Conservation (phyloP, 352 stramenopile genomes). For the Thalassiosira livingstoniorum region DNA sequence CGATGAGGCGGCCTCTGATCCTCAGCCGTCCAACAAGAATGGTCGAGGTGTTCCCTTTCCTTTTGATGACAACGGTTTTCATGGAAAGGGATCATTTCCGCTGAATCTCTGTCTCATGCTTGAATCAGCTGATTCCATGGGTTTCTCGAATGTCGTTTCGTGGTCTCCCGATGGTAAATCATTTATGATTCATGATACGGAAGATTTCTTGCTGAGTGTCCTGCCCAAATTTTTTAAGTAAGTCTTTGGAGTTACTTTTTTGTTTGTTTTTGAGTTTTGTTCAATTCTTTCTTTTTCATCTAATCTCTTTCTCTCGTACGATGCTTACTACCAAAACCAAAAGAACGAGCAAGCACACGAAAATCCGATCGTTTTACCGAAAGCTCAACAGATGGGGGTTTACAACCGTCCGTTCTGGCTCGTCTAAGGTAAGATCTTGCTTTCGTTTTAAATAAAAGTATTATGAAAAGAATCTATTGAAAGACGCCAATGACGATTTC, state of each 20-base stretch:
- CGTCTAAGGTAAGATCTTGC: neutral
- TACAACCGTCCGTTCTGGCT: neutral
- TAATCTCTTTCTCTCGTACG: neutral
- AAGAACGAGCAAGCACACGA: constrained; percentile 31
- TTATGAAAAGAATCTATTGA: no score
- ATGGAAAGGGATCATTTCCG: constrained; percentile 34
- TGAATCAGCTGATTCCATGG: constrained; percentile 44
- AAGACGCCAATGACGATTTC: neutral
- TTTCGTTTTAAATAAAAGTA: neutral
- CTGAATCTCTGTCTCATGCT: constrained; percentile 58
- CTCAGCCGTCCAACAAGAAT: no score
- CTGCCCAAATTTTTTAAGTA: constrained; percentile 70
- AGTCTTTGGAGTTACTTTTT: constrained; percentile 2
- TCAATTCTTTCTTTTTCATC: neutral
- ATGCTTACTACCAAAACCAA: neutral
- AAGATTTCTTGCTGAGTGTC: constrained; percentile 52
- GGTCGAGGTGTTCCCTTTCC: no score
- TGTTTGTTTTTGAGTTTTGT: neutral
- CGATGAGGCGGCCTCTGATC: no score
- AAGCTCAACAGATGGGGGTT: constrained; percentile 51
- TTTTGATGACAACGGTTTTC: neutral
- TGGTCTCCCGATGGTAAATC: constrained; percentile 53
- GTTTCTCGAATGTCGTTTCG: constrained; percentile 47
- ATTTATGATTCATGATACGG: constrained; percentile 58
- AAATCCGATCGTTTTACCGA: constrained; percentile 44